A percentile compares a stretch with the other conserved stretches of the same genome.
Evolutionary conservation across 345 rosid genomes (phyloP).

Genomic region (Corymbia maculata): DNA sequence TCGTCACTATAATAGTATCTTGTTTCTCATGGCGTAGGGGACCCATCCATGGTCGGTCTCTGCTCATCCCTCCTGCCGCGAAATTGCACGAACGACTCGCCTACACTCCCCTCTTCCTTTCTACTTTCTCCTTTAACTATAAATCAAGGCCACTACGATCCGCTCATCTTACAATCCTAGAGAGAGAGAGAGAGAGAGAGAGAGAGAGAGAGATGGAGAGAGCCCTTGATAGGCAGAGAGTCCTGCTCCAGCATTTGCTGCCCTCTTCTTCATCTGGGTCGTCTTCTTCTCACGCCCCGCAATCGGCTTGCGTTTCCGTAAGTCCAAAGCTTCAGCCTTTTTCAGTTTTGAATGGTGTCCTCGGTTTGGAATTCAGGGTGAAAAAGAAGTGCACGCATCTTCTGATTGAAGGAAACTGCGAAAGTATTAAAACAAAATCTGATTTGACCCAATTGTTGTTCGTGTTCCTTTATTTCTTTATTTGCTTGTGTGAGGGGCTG

Average conservation of each 20-base stretch:
- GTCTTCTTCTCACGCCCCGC: conserved; percentile 17
- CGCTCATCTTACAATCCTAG: not conserved
- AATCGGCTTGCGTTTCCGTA: conserved; percentile 34
- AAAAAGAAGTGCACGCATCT: not conserved
- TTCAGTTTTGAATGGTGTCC: not conserved
- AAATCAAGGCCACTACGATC: not conserved
- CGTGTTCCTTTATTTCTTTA: not conserved
- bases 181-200: not conserved
- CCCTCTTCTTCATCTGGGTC: conserved; percentile 35
- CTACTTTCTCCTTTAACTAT: not conserved
- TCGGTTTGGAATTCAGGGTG: not conserved
- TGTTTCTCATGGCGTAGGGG: not conserved
- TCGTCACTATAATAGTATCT: not conserved
- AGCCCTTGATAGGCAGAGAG: conserved; percentile 66
- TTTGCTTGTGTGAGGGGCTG: not conserved
- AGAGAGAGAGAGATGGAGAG: conserved; percentile 45
- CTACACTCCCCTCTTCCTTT: not conserved
- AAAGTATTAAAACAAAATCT: not conserved
- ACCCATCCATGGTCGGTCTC: not conserved
- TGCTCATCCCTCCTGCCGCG: not conserved
- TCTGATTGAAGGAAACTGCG: not conserved
- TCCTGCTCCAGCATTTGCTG: conserved; percentile 64
- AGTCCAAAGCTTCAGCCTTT: conserved; percentile 3
- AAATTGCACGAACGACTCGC: not conserved
- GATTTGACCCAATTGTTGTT: not conserved